A percentile compares a stretch with the other conserved stretches of the same genome.
Conservation (phyloP, 768 basidiomycete genomes). For the Rubroboletus pulcherrimus region DNA sequence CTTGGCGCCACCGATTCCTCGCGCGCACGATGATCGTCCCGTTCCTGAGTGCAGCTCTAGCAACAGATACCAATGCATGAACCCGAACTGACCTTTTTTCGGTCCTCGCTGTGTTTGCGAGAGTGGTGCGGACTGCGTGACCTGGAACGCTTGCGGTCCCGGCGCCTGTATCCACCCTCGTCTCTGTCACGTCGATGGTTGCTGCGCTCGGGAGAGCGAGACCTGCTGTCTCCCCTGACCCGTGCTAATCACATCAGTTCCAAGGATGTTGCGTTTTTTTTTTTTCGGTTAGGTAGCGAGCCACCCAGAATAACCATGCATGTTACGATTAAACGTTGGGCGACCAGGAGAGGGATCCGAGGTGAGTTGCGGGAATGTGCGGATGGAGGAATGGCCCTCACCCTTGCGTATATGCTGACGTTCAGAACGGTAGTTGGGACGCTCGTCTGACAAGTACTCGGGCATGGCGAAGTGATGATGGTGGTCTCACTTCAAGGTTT, state of each 20-base stretch:
- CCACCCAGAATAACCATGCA: conserved; percentile 18
- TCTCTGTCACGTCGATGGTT: conserved; percentile 8
- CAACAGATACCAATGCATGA: neutral
- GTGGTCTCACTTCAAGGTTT: neutral
- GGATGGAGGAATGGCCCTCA: conserved; percentile 13
- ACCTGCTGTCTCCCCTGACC: conserved; percentile 20
- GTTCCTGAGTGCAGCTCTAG: conserved; percentile 3
- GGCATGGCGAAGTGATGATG: conserved; percentile 8
- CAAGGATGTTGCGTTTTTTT: neutral
- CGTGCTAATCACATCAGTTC: conserved; percentile 12
- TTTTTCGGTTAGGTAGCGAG: conserved; percentile 1
- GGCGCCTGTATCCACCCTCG: conserved; percentile 4
- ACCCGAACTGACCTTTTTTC: conserved; percentile 3
- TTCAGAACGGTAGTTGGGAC: conserved; percentile 6
- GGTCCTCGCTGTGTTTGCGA: conserved; percentile 1
- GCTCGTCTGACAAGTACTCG: conserved; percentile 6
- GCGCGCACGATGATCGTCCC: conserved; percentile 1
- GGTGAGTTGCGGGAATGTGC: conserved; percentile 20
- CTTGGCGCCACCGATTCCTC: conserved; percentile 2
- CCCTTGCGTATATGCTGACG: conserved; percentile 17
- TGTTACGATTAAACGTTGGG: conserved; percentile 8
- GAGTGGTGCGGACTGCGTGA: conserved; percentile 18
- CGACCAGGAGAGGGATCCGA: conserved; percentile 23
- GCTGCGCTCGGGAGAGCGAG: conserved; percentile 22
- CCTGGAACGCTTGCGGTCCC: conserved; percentile 19